Evolutionary conservation across 305 asterid genomes (phyloP).

Genomic region (Caryopteris hybrid): DNA sequence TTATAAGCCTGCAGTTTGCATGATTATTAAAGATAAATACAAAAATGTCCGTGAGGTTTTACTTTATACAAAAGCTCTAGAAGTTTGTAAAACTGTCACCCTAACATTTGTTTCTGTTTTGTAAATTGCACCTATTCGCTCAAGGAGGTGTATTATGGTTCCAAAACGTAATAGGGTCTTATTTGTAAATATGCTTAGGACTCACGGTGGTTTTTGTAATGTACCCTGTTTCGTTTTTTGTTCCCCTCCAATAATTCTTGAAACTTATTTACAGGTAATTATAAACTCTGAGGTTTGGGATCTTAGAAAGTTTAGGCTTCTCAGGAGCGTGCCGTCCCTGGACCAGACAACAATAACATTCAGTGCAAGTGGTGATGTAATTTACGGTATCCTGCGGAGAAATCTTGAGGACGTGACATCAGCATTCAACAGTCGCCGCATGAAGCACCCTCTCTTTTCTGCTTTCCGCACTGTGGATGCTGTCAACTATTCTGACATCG

Average conservation of each 20-base stretch:
- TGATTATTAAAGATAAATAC: neutral
- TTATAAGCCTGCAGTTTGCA: neutral
- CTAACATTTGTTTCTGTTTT: too few relatives aligned
- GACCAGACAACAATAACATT: constrained; percentile 86
- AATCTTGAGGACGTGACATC: constrained; percentile 92
- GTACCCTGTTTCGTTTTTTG: neutral
- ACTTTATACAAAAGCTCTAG: too few relatives aligned
- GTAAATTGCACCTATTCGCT: too few relatives aligned
- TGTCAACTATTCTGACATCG: constrained; percentile 87
- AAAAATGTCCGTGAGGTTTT: too few relatives aligned
- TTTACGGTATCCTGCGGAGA: constrained; percentile 88
- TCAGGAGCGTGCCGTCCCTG: constrained; percentile 83
- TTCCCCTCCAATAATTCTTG: neutral
- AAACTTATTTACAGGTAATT: constrained; percentile 56
- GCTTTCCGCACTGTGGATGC: constrained; percentile 99
- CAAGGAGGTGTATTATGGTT: too few relatives aligned
- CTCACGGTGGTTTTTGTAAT: neutral
- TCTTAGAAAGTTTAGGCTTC: constrained; percentile 83
- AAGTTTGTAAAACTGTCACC: too few relatives aligned
- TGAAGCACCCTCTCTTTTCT: constrained; percentile 85
- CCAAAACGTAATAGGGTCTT: too few relatives aligned
- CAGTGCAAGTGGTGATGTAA: constrained; percentile 89
- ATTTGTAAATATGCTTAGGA: neutral
- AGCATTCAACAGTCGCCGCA: constrained; percentile 76
- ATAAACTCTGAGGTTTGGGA: constrained; percentile 99